Evolutionary conservation across 2,329 filamentous ascomycete genomes (phyloP).

Genomic region (Claviceps capensis): DNA sequence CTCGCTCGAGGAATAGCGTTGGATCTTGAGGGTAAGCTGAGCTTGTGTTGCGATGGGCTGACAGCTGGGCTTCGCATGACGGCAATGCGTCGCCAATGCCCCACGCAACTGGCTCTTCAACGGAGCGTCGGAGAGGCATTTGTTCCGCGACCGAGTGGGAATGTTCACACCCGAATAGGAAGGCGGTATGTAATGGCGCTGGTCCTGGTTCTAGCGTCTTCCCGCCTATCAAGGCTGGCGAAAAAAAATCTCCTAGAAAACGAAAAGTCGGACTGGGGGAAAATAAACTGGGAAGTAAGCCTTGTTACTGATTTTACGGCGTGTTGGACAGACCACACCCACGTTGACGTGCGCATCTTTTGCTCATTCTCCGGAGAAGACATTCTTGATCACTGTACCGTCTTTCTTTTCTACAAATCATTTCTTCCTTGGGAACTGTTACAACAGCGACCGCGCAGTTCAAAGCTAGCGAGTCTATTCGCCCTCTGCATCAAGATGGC

Average conservation of each 20-base stretch:
- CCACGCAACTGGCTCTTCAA: neutral
- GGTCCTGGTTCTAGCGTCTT: neutral
- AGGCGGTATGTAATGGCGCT: slow-evolving; percentile 11
- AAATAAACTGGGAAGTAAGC: slow-evolving; percentile 9
- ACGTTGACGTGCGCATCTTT: neutral
- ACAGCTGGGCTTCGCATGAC: too few species aligned
- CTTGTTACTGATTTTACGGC: neutral
- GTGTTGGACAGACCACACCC: slow-evolving; percentile 7
- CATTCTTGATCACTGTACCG: too few species aligned
- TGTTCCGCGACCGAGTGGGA: slow-evolving; percentile 9
- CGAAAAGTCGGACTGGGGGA: slow-evolving; percentile 7
- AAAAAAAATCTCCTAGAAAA: slow-evolving; percentile 9
- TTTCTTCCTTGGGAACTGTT: too few species aligned
- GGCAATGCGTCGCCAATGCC: neutral
- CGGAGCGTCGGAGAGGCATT: slow-evolving; percentile 3
- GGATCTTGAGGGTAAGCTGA: too few species aligned
- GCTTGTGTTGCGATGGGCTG: too few species aligned
- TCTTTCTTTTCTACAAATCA: too few species aligned
- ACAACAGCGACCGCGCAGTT: neutral
- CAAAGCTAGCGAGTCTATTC: neutral
- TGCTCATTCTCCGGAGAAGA: too few species aligned
- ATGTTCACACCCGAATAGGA: slow-evolving; percentile 2
- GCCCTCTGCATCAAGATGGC: slow-evolving; percentile 42
- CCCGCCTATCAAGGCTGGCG: slow-evolving; percentile 8
- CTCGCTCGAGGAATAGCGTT: too few species aligned